Evolutionary conservation across 139 green algal genomes (phyloP).

Genomic region (Chlamydomonas schloesseri): DNA sequence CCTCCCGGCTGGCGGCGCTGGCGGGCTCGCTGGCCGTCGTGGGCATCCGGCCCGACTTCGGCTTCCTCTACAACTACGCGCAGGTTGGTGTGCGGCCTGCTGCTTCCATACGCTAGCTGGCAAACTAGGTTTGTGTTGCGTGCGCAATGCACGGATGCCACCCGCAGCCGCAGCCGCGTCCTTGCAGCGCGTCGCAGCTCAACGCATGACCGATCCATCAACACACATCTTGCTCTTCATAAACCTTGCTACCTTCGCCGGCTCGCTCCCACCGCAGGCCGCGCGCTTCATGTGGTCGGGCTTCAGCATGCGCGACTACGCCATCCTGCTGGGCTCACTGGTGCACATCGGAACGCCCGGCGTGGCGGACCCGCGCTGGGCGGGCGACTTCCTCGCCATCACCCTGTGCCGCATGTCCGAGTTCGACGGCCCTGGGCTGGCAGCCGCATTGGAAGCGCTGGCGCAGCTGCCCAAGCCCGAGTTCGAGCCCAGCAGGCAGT

Average conservation of each 20-base stretch:
- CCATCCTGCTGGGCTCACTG: constrained; percentile 22
- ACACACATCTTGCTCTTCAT: too few species aligned
- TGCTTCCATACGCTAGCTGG: too few species aligned
- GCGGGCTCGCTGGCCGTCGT: constrained; percentile 5
- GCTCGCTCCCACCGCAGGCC: too few species aligned
- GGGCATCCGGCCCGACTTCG: constrained; percentile 26
- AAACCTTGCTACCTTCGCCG: too few species aligned
- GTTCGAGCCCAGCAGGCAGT: constrained; percentile 32
- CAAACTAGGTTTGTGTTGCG: too few species aligned
- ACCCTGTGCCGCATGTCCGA: constrained; percentile 26
- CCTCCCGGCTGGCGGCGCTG: constrained; percentile 27
- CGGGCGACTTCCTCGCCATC: constrained; percentile 44
- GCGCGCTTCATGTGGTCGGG: constrained; percentile 36
- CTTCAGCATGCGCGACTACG: constrained; percentile 37
- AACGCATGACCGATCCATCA: too few species aligned
- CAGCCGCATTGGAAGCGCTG: constrained; percentile 5
- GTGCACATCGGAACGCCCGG: constrained; percentile 20
- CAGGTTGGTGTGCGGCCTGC: neutral
- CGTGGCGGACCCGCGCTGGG: constrained; percentile 34
- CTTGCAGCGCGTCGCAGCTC: too few species aligned
- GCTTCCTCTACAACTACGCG: constrained; percentile 50
- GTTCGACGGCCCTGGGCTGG: constrained; percentile 30
- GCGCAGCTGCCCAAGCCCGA: constrained; percentile 41
- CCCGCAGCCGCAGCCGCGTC: too few species aligned
- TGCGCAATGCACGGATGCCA: too few species aligned